phyloP scores from a whole-genome alignment of 108 stramenopile genomes.

The Craspedostauros australis region DNA sequence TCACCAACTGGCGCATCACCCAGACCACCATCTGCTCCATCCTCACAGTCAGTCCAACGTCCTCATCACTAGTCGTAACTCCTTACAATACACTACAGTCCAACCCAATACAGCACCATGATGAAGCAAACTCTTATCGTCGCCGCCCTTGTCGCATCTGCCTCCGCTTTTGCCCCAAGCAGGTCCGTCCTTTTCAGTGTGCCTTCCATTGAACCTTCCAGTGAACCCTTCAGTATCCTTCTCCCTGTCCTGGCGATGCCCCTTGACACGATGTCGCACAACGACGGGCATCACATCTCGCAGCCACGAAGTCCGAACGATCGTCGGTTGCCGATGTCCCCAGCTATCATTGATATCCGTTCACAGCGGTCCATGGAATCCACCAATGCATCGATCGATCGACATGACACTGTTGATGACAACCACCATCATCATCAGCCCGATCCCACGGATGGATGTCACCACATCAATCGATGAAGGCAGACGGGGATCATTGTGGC shows the following conservation, averaged over 20 bases:
- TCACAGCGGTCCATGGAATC: too few species aligned
- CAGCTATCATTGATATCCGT: not conserved
- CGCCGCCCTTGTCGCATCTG: slow-evolving; percentile 62
- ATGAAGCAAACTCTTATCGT: slow-evolving; percentile 65
- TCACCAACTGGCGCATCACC: too few species aligned
- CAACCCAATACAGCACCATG: slow-evolving; percentile 36
- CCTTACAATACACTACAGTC: too few species aligned
- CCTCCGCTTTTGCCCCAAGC: slow-evolving; percentile 71
- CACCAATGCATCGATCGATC: too few species aligned
- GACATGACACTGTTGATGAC: too few species aligned
- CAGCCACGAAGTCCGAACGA: not conserved
- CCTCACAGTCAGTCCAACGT: too few species aligned
- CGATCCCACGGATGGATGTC: too few species aligned
- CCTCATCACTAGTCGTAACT: too few species aligned
- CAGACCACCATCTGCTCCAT: too few species aligned
- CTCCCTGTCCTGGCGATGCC: not conserved
- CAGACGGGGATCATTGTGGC: too few species aligned
- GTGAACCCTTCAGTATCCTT: not conserved
- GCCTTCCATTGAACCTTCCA: not conserved
- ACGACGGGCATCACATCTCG: not conserved
- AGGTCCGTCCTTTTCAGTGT: slow-evolving; percentile 46
- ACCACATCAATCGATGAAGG: too few species aligned
- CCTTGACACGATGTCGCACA: not conserved
- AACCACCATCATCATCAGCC: too few species aligned
- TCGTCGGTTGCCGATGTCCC: not conserved